Percentiles rank a stretch among this genome's conserved stretches.
These are phyloP conservation scores for Phaeophleospora eucalypticola DNA, from an alignment of 2,329 filamentous ascomycete species.

Conservation along the genomic window DNA sequence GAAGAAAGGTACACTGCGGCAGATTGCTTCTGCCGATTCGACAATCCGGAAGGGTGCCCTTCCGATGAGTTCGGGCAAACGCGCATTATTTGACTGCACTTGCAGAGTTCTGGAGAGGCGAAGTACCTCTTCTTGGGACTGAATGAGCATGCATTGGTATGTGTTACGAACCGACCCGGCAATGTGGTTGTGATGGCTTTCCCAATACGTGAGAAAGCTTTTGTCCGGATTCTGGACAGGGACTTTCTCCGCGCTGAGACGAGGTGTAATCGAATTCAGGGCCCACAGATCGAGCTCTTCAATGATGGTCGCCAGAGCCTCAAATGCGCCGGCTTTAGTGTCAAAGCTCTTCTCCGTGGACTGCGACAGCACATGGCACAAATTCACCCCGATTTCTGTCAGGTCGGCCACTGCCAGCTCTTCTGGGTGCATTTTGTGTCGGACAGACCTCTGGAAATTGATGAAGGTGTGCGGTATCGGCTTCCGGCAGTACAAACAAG, in stretches of 20 bases:
- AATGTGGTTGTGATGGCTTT: slow-evolving; percentile 11
- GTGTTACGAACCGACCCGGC: slow-evolving; percentile 7
- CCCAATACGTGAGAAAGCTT: slow-evolving; percentile 4
- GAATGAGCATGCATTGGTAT: slow-evolving; percentile 9
- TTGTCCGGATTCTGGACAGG: slow-evolving; percentile 1
- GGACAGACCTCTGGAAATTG: not conserved
- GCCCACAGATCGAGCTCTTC: slow-evolving; percentile 6
- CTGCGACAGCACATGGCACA: slow-evolving; percentile 5
- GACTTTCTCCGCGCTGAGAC: not conserved
- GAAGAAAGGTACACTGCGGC: slow-evolving; percentile 10
- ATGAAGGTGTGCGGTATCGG: slow-evolving; percentile 1
- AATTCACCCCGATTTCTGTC: slow-evolving; percentile 1
- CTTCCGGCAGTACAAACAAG: slow-evolving; percentile 1
- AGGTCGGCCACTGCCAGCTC: slow-evolving; percentile 6
- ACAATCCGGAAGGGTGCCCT: slow-evolving; percentile 2
- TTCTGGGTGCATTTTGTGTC: slow-evolving; percentile 6
- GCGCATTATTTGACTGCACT: not conserved
- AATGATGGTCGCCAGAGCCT: slow-evolving; percentile 2
- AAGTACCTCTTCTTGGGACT: slow-evolving; percentile 9
- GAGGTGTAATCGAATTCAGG: not conserved
- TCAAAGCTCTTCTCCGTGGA: not conserved
- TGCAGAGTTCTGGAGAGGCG: slow-evolving; percentile 2
- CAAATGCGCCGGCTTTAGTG: not conserved
- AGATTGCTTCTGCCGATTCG: slow-evolving; percentile 6
- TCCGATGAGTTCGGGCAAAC: not conserved